These are phyloP conservation scores for Phytophthora pseudosyringae DNA, from an alignment of 352 stramenopile species.

Conservation along the genomic window DNA sequence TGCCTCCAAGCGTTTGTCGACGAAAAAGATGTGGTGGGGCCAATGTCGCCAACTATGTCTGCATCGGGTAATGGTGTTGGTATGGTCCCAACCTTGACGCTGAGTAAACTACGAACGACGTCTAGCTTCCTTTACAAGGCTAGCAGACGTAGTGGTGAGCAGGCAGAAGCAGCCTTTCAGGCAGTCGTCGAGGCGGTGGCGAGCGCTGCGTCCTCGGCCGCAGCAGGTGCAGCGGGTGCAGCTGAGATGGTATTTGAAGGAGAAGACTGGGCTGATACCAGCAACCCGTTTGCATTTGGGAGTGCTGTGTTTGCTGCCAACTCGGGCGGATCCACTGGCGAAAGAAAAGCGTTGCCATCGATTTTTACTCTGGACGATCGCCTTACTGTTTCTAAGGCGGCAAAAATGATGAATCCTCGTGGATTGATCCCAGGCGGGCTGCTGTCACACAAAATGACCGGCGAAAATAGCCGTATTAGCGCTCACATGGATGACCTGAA, in stretches of 20 bases:
- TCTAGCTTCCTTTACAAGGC: slow-evolving; percentile 76
- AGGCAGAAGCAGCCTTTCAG: slow-evolving; percentile 77
- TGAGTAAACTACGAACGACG: slow-evolving; percentile 64
- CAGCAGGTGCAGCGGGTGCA: slow-evolving; percentile 32
- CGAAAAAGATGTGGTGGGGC: slow-evolving; percentile 37
- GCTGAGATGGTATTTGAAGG: slow-evolving; percentile 53
- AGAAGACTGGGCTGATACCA: slow-evolving; percentile 63
- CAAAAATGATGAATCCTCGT: slow-evolving; percentile 58
- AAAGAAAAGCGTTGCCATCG: slow-evolving; percentile 51
- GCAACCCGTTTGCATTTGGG: slow-evolving; percentile 39
- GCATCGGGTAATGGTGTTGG: slow-evolving; percentile 27
- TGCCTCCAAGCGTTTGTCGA: slow-evolving; percentile 44
- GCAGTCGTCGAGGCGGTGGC: slow-evolving; percentile 69
- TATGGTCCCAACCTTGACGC: slow-evolving; percentile 43
- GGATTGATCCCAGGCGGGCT: slow-evolving; percentile 50
- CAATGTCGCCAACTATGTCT: slow-evolving; percentile 19
- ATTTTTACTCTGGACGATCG: slow-evolving; percentile 74
- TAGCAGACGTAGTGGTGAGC: slow-evolving; percentile 66
- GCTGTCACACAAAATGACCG: slow-evolving; percentile 40
- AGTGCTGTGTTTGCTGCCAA: slow-evolving; percentile 34
- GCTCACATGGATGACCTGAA: slow-evolving; percentile 74
- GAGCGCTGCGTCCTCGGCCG: slow-evolving; percentile 49
- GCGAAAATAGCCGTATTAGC: slow-evolving; percentile 29
- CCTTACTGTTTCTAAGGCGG: slow-evolving; percentile 55
- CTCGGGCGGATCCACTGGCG: slow-evolving; percentile 25